These are phyloP conservation scores for Stachybotrys chlorohalonatus DNA, from an alignment of 2,329 filamentous ascomycete species.

Conservation along the genomic window DNA sequence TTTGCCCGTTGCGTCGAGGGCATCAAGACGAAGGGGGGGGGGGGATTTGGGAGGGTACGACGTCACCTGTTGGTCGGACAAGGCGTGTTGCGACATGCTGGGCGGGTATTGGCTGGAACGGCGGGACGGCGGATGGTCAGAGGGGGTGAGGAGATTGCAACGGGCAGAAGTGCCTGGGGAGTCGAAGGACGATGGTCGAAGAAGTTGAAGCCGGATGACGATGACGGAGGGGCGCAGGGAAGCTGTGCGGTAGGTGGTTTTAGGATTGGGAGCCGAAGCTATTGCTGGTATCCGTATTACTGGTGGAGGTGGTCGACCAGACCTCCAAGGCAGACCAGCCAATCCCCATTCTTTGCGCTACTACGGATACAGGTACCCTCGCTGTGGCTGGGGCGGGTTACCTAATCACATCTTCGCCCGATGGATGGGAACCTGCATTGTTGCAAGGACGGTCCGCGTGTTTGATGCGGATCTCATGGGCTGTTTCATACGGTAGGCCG, in stretches of 20 bases:
- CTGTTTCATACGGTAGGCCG: too few species aligned
- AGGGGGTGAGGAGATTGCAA: constrained; percentile 4
- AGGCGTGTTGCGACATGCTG: constrained; percentile 91
- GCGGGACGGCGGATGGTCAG: neutral
- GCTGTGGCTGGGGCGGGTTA: neutral
- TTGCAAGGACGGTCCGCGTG: too few species aligned
- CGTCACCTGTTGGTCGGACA: constrained; percentile 91
- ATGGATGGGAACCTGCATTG: neutral
- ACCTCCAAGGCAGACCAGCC: neutral
- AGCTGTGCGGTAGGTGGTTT: neutral
- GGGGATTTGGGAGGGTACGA: neutral
- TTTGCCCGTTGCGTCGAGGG: constrained; percentile 1
- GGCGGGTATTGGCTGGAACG: constrained; percentile 9
- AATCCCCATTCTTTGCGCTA: neutral
- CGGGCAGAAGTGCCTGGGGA: constrained; percentile 3
- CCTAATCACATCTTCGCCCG: neutral
- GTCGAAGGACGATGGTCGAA: constrained; percentile 5
- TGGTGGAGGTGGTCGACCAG: neutral
- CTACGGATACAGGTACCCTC: neutral
- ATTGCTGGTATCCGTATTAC: neutral
- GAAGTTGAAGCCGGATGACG: neutral
- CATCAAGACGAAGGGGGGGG: constrained; percentile 9
- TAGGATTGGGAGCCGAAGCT: neutral
- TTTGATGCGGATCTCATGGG: too few species aligned
- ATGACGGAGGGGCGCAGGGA: constrained; percentile 1